Base-by-base conservation (phyloP, 2,329 filamentous ascomycete genomes). In the Juglanconis oblonga region DNA sequence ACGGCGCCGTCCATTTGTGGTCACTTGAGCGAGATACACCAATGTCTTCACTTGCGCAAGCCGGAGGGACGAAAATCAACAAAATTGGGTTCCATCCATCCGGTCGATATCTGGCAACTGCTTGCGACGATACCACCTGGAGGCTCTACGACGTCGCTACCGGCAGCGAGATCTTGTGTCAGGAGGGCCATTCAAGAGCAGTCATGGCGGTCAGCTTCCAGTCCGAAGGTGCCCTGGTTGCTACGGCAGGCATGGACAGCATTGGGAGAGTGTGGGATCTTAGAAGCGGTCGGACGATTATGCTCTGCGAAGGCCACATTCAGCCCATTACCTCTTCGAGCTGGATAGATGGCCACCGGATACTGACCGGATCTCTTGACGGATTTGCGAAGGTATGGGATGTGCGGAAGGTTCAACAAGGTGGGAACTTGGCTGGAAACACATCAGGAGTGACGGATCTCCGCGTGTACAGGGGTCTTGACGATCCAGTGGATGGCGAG, bases 311-410 rank as follows among this genome's bases (percentile, higher is more conserved):
- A 70, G 90, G 91, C 1, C 91, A 96, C 69, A 95, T 97, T 70
- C 91, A 93, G 64, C 93, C 96, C 13, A 97, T 99, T 57, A 93
- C 96, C 69, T 92, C 88, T 0, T 79, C 98, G 5, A 93, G 97
- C 73, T 99, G 96, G 95, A 83, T 88, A 0, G 95, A 99, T 71
- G 92, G 94, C 5, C 88, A 97, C 72, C 87, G 95, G n/a, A 86
- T 98, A 8, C 79, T 98, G n/a, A 92, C 92, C 0, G 93, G 92
- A 1, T 96, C 92, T 13, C 92, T 88, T 2, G 95, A 99, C 71
- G 94, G 94, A 17, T 98, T 95, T 85, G 87, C 97, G 69, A 98
- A 97, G 74, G 97, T 94, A 76, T 99, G 95, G 95, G 95, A 99
- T 71, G 82, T 99, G 55, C 87, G 95, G 50, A 94, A 95, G 68